Evolutionary conservation across 192 early-diverging fungal genomes (phyloP).

Genomic region (Linnemannia elongata): DNA sequence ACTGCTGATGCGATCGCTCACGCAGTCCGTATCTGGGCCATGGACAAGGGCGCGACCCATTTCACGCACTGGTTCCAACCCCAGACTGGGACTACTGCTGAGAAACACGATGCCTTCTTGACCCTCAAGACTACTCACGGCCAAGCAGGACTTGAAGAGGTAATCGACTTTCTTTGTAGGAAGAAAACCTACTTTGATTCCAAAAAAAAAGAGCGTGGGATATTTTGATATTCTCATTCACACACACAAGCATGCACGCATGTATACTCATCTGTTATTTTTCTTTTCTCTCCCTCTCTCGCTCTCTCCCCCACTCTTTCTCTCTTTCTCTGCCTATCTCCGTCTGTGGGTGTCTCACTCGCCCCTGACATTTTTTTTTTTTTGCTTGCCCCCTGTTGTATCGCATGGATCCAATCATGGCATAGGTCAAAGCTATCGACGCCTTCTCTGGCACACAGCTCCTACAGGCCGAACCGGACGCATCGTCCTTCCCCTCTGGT

Average conservation of each 20-base stretch:
- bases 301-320: too few relatives aligned
- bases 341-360: background rate
- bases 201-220: background rate
- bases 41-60: constrained; percentile 95
- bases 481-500: constrained; percentile 98
- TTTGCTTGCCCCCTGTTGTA: background rate
- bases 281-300: background rate
- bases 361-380: background rate
- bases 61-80: constrained; percentile 99
- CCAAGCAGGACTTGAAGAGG: constrained; percentile 83
- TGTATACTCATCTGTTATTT: background rate
- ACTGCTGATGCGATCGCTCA: constrained; percentile 98
- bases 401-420: background rate
- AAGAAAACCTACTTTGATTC: background rate
- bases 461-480: constrained; percentile 97
- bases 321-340: too few relatives aligned
- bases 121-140: constrained; percentile 84
- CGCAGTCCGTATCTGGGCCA: constrained; percentile 95
- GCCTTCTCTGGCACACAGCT: constrained; percentile 96
- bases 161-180: constrained; percentile 16
- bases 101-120: constrained; percentile 98
- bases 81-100: constrained; percentile 95
- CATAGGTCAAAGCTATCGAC: constrained; percentile 80
- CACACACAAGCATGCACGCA: background rate
- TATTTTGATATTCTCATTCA: background rate